Evolutionary conservation across 2,329 filamentous ascomycete genomes (phyloP).

Genomic region (Herpotrichia juniperi): DNA sequence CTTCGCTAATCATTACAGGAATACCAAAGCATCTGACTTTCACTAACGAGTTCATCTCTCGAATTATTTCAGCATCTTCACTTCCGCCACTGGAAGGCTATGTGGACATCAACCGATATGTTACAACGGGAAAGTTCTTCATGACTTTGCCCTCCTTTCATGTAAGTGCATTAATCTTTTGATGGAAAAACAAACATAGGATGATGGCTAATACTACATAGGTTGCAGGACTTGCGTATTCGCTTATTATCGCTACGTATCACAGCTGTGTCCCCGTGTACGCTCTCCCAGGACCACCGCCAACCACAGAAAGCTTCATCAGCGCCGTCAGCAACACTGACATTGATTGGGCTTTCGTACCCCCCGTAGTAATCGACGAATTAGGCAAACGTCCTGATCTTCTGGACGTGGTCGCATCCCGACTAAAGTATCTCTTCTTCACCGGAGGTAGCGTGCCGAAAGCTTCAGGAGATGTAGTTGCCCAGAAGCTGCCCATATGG

Average conservation of each 20-base stretch:
- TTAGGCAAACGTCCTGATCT: neutral
- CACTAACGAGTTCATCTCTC: neutral
- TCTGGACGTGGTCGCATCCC: neutral
- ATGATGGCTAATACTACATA: too few species aligned
- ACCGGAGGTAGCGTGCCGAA: neutral
- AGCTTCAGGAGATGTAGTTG: neutral
- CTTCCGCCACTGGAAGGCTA: neutral
- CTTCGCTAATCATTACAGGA: too few species aligned
- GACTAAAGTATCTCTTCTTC: neutral
- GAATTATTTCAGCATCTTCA: neutral
- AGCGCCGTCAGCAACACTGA: neutral
- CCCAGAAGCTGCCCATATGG: neutral
- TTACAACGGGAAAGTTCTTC: neutral
- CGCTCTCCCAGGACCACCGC: neutral
- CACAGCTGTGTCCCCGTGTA: neutral
- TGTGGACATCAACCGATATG: neutral
- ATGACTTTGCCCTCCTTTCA: neutral
- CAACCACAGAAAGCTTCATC: neutral
- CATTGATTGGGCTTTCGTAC: conserved; percentile 1
- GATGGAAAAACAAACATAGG: too few species aligned
- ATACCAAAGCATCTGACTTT: conserved; percentile 18
- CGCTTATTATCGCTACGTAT: neutral
- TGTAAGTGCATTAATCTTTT: too few species aligned
- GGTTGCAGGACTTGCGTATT: neutral
- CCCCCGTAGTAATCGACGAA: neutral